Base-by-base conservation (phyloP, 352 stramenopile genomes). In the Phytophthora sansomeana region DNA sequence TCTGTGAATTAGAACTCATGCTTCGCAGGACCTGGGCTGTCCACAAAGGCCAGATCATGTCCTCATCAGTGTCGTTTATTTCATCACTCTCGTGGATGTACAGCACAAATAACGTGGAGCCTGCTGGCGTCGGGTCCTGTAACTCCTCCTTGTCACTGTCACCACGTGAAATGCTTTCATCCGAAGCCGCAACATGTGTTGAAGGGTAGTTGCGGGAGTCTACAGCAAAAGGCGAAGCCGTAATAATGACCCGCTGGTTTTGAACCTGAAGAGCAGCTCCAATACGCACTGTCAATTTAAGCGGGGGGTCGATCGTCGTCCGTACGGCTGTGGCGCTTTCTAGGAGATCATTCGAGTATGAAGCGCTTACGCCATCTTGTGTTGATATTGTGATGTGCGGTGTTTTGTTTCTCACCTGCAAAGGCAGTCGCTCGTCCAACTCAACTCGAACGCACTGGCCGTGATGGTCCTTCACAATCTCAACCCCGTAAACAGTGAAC, bases 301-400 rank as follows among this genome's bases (percentile, higher is more conserved):
- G 66, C 13, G 43, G 58, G 9, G 63, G 63, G 11, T 67, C 19
- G 32, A 85, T 58, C 4, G 39, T 4, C n/a, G 43, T 69, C 30
- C 76, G 71, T 24, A 29, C 65, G 16, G 67, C 74, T 13, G 33
- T 38, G 16, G 29, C 11, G 35, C 55, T 51, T 17, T 70, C 53
- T 19, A 93, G 53, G 26, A 93, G 50, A 33, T 90, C 78, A 50
- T 93, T 93, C 21, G 84, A 93, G 48, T 91, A 91, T 19, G 75
- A 78, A 3, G 82, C 78, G 53, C 68, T 78, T 9, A 91, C 67
- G 9, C 71, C 63, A 29, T 74, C 44, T 11, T 46, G 61, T 1
- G 72, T 89, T 4, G 84, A 93, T 5, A 93, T 52, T 0, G 84
- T 93, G 36, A 93, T 77, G 47, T 91, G 84, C 9, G 79, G 72